Evolutionary conservation across 1,139 yeast genomes (phyloP).

Genomic region (Pneumocystis jirovecii): DNA sequence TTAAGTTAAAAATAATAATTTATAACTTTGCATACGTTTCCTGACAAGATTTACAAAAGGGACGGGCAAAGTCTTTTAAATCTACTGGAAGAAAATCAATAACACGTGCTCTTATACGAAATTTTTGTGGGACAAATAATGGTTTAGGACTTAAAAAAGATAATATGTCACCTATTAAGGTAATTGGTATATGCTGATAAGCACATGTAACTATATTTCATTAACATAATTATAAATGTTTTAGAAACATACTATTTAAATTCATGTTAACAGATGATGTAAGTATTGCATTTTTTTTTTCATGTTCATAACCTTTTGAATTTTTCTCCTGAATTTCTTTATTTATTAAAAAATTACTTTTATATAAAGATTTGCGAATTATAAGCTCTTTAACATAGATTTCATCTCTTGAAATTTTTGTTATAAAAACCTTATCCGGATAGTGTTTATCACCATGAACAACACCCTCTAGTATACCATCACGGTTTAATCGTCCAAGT

Average conservation of each 20-base stretch:
- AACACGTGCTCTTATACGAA: constrained; percentile 8
- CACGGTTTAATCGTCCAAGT: background rate
- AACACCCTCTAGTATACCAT: constrained; percentile 9
- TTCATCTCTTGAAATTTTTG: constrained; percentile 1
- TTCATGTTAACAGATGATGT: constrained; percentile 6
- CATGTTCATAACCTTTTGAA: background rate
- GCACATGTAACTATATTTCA: background rate
- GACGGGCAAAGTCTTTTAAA: constrained; percentile 9
- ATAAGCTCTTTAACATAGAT: constrained; percentile 4
- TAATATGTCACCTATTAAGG: constrained; percentile 9
- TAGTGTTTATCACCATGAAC: constrained; percentile 6
- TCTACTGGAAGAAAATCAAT: constrained; percentile 9
- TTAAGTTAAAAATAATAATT: background rate
- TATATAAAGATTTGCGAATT: constrained; percentile 5
- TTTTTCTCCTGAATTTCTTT: constrained; percentile 3
- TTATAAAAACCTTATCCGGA: constrained; percentile 7
- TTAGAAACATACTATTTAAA: constrained; percentile 1
- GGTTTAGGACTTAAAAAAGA: constrained; percentile 2
- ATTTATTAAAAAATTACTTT: background rate
- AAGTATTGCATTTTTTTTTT: background rate
- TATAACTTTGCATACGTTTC: constrained; percentile 3
- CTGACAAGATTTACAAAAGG: constrained; percentile 8
- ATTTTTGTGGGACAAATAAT: constrained; percentile 6
- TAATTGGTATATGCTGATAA: constrained; percentile 6
- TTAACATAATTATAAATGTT: background rate